Conservation (phyloP, 2,329 filamentous ascomycete genomes). For the Aureobasidium leucospermi region DNA sequence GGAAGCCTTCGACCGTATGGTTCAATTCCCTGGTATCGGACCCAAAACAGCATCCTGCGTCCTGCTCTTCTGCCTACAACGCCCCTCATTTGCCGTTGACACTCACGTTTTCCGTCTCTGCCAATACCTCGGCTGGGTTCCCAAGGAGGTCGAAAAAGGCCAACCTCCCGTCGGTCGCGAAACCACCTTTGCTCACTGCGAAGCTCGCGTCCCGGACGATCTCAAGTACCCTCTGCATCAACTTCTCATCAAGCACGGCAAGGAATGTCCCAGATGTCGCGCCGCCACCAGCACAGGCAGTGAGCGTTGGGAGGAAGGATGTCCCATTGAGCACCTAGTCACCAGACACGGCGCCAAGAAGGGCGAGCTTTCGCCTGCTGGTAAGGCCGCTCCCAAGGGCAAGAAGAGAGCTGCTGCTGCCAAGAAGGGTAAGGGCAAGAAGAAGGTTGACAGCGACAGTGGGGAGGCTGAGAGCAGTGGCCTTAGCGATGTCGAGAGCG, state of each 20-base stretch:
- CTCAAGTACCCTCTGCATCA: slow-evolving; percentile 58
- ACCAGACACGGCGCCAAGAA: slow-evolving; percentile 50
- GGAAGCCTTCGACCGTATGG: slow-evolving; percentile 51
- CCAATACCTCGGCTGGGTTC: slow-evolving; percentile 56
- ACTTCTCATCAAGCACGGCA: slow-evolving; percentile 56
- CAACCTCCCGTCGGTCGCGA: slow-evolving; percentile 41
- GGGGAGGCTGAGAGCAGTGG: slow-evolving; percentile 8
- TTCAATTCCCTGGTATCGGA: slow-evolving; percentile 56
- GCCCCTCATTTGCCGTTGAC: slow-evolving; percentile 58
- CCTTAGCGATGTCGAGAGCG: slow-evolving; percentile 1
- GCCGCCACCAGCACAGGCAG: slow-evolving; percentile 55
- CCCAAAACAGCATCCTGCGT: slow-evolving; percentile 62
- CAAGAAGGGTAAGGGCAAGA: slow-evolving; percentile 2
- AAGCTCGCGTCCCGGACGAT: slow-evolving; percentile 54
- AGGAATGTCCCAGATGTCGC: slow-evolving; percentile 52
- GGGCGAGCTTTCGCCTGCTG: slow-evolving; percentile 26
- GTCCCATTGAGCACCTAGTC: slow-evolving; percentile 57
- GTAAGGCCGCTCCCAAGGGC: slow-evolving; percentile 50
- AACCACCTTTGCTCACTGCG: slow-evolving; percentile 52
- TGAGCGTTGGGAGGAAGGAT: slow-evolving; percentile 56
- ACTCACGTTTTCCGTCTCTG: slow-evolving; percentile 59
- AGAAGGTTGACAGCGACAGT: slow-evolving; percentile 1
- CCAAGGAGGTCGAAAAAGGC: slow-evolving; percentile 35
- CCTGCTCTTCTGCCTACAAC: slow-evolving; percentile 55
- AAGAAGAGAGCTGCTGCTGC: background rate